A percentile compares a stretch with the other conserved stretches of the same genome.
These are phyloP conservation scores for Globisporangium uncinulatum DNA, from an alignment of 352 stramenopile genomes.

Conservation along the genomic window DNA sequence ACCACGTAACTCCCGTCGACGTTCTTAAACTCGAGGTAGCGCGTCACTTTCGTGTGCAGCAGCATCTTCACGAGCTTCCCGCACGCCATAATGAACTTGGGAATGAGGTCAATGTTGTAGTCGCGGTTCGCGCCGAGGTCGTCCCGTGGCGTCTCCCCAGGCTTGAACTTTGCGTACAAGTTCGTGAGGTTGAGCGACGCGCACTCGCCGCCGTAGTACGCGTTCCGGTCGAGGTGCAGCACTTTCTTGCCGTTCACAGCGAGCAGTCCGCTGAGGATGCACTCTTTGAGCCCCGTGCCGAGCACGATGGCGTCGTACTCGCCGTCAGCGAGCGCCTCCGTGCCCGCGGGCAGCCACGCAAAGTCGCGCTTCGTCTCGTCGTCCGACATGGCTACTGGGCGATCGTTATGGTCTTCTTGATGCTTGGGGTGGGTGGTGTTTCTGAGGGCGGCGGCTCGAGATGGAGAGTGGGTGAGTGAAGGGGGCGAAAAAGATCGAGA, in stretches of 20 bases:
- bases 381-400: slow-evolving; percentile 19
- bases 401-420: slow-evolving; percentile 1
- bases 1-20: slow-evolving; percentile 99
- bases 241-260: slow-evolving; percentile 94
- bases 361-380: slow-evolving; percentile 82
- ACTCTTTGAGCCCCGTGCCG: slow-evolving; percentile 99
- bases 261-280: slow-evolving; percentile 96
- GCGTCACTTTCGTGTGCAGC: slow-evolving; percentile 96
- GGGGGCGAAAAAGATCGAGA: too few species aligned
- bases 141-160: slow-evolving; percentile 45
- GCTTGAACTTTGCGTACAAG: slow-evolving; percentile 95
- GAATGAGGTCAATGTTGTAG: slow-evolving; percentile 99
- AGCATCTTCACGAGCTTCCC: slow-evolving; percentile 99
- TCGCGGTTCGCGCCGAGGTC: slow-evolving; percentile 95
- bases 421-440: background rate
- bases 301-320: slow-evolving; percentile 99
- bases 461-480: too few species aligned
- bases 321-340: slow-evolving; percentile 95
- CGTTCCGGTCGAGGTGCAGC: slow-evolving; percentile 96
- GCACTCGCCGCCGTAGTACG: slow-evolving; percentile 98
- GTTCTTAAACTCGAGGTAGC: slow-evolving; percentile 99
- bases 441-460: background rate
- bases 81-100: slow-evolving; percentile 99
- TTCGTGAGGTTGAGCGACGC: slow-evolving; percentile 98
- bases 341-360: slow-evolving; percentile 93